phyloP scores from a whole-genome alignment of 2,329 filamentous ascomycete genomes.

The Nemania sp. region DNA sequence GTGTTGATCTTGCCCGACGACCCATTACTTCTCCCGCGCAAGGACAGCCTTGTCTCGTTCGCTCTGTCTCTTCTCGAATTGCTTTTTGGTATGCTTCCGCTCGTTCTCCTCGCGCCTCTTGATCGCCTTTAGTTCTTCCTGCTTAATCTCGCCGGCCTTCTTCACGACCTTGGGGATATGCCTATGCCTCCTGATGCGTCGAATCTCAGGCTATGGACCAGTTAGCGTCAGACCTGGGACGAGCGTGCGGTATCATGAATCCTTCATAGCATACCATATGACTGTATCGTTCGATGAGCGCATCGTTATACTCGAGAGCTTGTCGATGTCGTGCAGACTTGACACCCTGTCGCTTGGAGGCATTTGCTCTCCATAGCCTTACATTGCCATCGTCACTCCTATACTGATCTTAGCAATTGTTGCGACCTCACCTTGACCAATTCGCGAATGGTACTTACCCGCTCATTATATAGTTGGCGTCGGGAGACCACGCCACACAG shows the following conservation, averaged over 20 bases:
- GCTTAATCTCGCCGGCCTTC: slow-evolving; percentile 95
- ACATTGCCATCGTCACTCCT: slow-evolving; percentile 74
- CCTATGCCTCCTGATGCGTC: slow-evolving; percentile 85
- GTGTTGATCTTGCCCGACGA: not conserved
- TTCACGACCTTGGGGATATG: slow-evolving; percentile 92
- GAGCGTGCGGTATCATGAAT: not conserved
- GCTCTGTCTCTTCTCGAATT: slow-evolving; percentile 70
- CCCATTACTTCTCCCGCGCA: slow-evolving; percentile 60
- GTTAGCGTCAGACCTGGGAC: slow-evolving; percentile 21
- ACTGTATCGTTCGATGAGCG: slow-evolving; percentile 79
- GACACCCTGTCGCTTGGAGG: slow-evolving; percentile 80
- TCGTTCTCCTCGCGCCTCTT: slow-evolving; percentile 95
- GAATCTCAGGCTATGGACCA: slow-evolving; percentile 70
- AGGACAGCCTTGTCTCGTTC: slow-evolving; percentile 95
- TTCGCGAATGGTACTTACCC: slow-evolving; percentile 79
- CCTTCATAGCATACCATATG: slow-evolving; percentile 67
- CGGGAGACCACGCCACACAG: slow-evolving; percentile 76
- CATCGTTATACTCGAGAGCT: slow-evolving; percentile 88
- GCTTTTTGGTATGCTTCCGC: slow-evolving; percentile 86
- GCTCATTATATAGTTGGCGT: slow-evolving; percentile 85
- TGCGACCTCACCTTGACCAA: not conserved
- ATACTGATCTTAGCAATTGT: not conserved
- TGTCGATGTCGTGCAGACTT: slow-evolving; percentile 84
- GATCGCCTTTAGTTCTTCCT: slow-evolving; percentile 81
- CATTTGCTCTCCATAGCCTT: slow-evolving; percentile 85